Conservation (phyloP, 139 green algal genomes). For the Micractinium conductrix region DNA sequence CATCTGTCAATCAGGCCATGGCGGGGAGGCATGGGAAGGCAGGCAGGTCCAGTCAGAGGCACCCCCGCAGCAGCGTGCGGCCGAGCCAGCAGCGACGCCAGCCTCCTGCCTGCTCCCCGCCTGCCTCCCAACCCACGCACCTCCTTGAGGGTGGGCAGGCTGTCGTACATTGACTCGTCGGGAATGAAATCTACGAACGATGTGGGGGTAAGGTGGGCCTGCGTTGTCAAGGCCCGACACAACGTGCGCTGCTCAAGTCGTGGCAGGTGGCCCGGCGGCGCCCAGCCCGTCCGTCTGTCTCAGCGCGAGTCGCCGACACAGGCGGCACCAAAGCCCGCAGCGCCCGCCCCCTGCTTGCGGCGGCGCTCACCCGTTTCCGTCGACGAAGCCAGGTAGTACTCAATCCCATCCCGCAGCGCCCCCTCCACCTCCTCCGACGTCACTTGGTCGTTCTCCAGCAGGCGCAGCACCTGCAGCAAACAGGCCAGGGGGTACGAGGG, state of each 20-base stretch:
- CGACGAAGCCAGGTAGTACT: conserved; percentile 47
- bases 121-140: background rate
- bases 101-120: background rate
- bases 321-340: too few species aligned
- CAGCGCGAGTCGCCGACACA: too few species aligned
- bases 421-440: conserved; percentile 41
- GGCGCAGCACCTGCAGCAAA: conserved; percentile 28
- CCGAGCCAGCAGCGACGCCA: too few species aligned
- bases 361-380: background rate
- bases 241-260: too few species aligned
- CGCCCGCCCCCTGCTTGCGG: too few species aligned
- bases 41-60: background rate
- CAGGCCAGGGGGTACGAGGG: background rate
- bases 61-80: too few species aligned
- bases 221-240: too few species aligned
- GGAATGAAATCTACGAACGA: conserved; percentile 17
- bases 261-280: too few species aligned
- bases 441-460: conserved; percentile 58
- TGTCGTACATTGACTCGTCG: conserved; percentile 15
- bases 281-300: too few species aligned
- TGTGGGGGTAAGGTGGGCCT: too few species aligned
- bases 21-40: background rate
- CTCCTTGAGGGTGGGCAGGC: conserved; percentile 7
- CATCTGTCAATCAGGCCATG: conserved; percentile 10
- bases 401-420: conserved; percentile 41